Percentiles rank a stretch among this genome's conserved stretches.
Evolutionary conservation across 805 yeast genomes (phyloP).

Genomic region (Candida rishiriensis): DNA sequence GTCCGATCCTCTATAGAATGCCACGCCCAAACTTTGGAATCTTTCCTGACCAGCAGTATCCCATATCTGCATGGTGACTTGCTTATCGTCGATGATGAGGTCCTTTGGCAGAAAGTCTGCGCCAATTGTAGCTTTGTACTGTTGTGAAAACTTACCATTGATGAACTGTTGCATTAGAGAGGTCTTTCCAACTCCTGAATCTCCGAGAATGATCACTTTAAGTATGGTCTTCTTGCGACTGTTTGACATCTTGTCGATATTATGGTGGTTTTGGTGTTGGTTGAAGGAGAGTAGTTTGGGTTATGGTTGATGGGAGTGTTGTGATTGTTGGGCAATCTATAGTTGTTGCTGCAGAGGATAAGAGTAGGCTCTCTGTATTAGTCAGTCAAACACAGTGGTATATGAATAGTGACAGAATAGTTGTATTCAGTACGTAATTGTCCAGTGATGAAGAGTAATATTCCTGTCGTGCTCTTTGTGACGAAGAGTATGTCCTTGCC

Average conservation of each 20-base stretch:
- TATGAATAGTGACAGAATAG: too few species aligned
- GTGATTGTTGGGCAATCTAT: too few species aligned
- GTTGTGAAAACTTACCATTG: conserved; percentile 89
- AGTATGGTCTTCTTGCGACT: conserved; percentile 67
- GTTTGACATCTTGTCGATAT: conserved; percentile 37
- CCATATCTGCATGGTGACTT: conserved; percentile 86
- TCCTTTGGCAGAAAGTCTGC: conserved; percentile 96
- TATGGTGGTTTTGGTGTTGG: background rate
- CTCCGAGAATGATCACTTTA: conserved; percentile 90
- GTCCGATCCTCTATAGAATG: conserved; percentile 96
- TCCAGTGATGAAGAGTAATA: too few species aligned
- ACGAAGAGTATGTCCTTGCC: too few species aligned
- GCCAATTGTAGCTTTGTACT: conserved; percentile 96
- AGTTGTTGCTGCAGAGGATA: too few species aligned
- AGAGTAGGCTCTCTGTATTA: too few species aligned
- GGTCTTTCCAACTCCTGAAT: conserved; percentile 97
- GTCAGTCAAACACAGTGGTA: too few species aligned
- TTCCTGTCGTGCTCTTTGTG: too few species aligned
- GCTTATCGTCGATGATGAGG: conserved; percentile 75
- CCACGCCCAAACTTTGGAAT: conserved; percentile 94
- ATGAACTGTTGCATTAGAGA: conserved; percentile 97
- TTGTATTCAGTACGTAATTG: too few species aligned
- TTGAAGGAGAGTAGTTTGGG: too few species aligned
- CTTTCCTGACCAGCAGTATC: conserved; percentile 99
- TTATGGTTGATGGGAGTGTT: too few species aligned